These are phyloP conservation scores for Paxillus rubicundulus DNA, from an alignment of 768 basidiomycete species.

Conservation along the genomic window DNA sequence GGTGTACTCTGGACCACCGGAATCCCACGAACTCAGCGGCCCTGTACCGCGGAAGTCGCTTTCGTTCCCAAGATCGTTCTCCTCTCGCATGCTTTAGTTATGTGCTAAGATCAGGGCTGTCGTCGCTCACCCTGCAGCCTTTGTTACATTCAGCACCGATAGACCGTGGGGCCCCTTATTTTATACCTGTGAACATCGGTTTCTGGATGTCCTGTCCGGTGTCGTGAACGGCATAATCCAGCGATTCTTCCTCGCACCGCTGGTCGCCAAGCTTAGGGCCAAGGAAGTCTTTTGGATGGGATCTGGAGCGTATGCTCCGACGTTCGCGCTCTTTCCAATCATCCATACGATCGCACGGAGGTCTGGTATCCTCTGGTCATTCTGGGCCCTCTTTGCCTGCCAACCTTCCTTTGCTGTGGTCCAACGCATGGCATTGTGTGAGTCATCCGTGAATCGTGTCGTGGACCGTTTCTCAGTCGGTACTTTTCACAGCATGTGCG, in stretches of 20 bases:
- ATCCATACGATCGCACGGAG: not conserved
- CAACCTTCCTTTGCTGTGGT: slow-evolving; percentile 38
- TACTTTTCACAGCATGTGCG: slow-evolving; percentile 47
- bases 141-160: slow-evolving; percentile 41
- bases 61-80: slow-evolving; percentile 32
- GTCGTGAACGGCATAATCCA: slow-evolving; percentile 39
- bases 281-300: slow-evolving; percentile 29
- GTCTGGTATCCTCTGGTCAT: not conserved
- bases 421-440: slow-evolving; percentile 57
- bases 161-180: slow-evolving; percentile 37
- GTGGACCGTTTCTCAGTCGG: too few relatives aligned
- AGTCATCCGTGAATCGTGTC: slow-evolving; percentile 19
- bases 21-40: not conserved
- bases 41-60: slow-evolving; percentile 43
- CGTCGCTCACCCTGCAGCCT: slow-evolving; percentile 36
- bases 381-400: too few relatives aligned
- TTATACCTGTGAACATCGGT: slow-evolving; percentile 39
- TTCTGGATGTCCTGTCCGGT: slow-evolving; percentile 35
- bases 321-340: slow-evolving; percentile 28
- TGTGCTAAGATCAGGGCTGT: slow-evolving; percentile 39
- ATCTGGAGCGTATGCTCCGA: slow-evolving; percentile 20
- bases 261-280: slow-evolving; percentile 36
- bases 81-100: slow-evolving; percentile 34
- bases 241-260: slow-evolving; percentile 35
- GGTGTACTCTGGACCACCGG: too few relatives aligned